Conservation (phyloP, 2,329 filamentous ascomycete species). For the Aureobasidium subglaciale region DNA sequence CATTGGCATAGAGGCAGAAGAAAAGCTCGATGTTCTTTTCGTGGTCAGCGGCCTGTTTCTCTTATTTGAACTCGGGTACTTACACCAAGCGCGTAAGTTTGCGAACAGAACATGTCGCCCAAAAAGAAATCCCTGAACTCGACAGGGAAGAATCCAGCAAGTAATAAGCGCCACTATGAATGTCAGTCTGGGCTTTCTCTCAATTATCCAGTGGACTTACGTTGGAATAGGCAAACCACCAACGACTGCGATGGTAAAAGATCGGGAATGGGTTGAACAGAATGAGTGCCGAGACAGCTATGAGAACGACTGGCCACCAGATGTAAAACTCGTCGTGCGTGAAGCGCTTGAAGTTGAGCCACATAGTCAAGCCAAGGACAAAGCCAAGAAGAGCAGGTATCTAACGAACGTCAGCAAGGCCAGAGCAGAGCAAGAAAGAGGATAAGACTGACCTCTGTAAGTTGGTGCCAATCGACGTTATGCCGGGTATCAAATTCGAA, state of each 20-base stretch:
- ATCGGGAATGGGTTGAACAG: conserved; percentile 65
- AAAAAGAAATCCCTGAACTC: conserved; percentile 97
- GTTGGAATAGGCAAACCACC: conserved; percentile 85
- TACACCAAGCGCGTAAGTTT: conserved; percentile 74
- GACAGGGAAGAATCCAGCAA: conserved; percentile 83
- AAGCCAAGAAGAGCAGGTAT: conserved; percentile 80
- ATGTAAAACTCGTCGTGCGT: conserved; percentile 63
- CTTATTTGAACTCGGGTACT: conserved; percentile 15
- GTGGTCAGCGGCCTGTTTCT: not conserved
- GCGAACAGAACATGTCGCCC: conserved; percentile 94
- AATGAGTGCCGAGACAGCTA: conserved; percentile 59
- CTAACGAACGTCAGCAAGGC: not conserved
- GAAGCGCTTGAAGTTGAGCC: conserved; percentile 76
- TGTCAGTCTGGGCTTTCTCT: conserved; percentile 25
- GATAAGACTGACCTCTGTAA: conserved; percentile 52
- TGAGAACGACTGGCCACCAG: conserved; percentile 79
- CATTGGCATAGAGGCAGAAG: conserved; percentile 82
- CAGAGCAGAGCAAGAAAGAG: too few species aligned
- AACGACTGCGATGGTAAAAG: conserved; percentile 67
- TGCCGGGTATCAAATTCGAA: conserved; percentile 91
- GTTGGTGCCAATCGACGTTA: conserved; percentile 80
- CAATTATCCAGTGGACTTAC: conserved; percentile 47
- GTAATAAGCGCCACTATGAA: conserved; percentile 61
- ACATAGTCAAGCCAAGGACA: conserved; percentile 69
- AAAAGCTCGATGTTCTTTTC: conserved; percentile 79